Evolutionary conservation across 2,329 filamentous ascomycete genomes (phyloP), one percentile per base, ranked within the genome.

Genomic region (Xylariomycetidae sp.): DNA sequence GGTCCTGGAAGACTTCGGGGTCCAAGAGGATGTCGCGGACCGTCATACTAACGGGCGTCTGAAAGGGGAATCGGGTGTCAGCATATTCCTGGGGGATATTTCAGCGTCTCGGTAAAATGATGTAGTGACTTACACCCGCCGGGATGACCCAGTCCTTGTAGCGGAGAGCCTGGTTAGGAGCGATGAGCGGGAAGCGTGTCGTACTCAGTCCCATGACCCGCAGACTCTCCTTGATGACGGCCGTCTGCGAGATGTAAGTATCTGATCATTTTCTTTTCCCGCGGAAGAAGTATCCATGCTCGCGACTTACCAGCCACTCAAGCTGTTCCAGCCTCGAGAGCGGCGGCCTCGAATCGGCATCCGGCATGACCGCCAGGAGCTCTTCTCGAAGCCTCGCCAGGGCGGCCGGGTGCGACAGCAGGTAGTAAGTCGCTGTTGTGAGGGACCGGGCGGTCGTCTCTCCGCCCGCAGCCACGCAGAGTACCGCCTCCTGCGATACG

Each of bases 1-100:
- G 43, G 4, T 40, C 33, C 6, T 30, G 33, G 8, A 41, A 45
- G 7, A 44, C 35, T 12, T 37, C 35, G 3, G 40, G 38, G 16
- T 44, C 40, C n/a, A 44, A 38, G 10, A 41, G 40, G 13, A 44
- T 35, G 16, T 45, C 34, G 16, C 36, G 40, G 17, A 36, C 26
- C 6, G 43, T 45, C 38, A 45, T 44, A 30, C 43, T 44, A 13
- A 45, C 25, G 6, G 43, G 30, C 8, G 43, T 44, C 41, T 45
- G n/a, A n/a, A 3, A 25, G 18, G 6, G 28, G 4, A 8, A 20
- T 17, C 34, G n/a, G 36, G 29, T n/a, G n/a, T n/a, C n/a, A n/a
- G n/a, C n/a, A n/a, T n/a, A n/a, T n/a, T n/a, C n/a, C n/a, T n/a
- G n/a, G n/a, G n/a, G n/a, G n/a, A n/a, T n/a, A n/a, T n/a, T n/a